phyloP scores from a whole-genome alignment of 2,329 filamentous ascomycete species.

The Diaporthe vexans region DNA sequence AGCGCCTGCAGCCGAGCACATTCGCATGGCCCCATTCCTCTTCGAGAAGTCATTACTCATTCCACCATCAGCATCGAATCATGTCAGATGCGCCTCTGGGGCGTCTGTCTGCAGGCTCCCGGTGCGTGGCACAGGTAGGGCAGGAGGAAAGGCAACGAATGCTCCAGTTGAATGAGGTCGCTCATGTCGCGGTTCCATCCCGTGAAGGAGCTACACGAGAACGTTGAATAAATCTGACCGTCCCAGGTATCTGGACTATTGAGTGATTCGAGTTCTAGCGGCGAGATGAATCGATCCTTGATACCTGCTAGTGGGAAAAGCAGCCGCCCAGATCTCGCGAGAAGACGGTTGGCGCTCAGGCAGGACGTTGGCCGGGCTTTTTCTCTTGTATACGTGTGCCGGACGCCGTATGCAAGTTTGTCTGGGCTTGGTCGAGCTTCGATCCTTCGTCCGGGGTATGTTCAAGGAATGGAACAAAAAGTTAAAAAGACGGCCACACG shows the following conservation, averaged over 20 bases:
- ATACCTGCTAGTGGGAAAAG: neutral
- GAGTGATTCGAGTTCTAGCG: no score
- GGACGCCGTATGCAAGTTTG: conserved; percentile 2
- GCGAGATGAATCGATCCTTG: no score
- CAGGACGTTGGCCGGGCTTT: neutral
- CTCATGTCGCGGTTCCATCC: neutral
- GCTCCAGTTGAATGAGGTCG: neutral
- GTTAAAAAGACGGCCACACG: conserved; percentile 6
- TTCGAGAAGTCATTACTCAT: conserved; percentile 35
- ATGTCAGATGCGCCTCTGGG: conserved; percentile 20
- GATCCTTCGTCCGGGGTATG: conserved; percentile 13
- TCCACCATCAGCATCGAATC: conserved; percentile 32
- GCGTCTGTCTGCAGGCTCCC: conserved; percentile 12
- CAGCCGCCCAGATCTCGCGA: neutral
- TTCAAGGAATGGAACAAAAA: neutral
- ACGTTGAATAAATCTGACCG: neutral
- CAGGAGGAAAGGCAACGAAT: conserved; percentile 7
- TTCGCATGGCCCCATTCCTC: conserved; percentile 28
- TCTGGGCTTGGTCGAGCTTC: conserved; percentile 1
- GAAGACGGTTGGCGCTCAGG: neutral
- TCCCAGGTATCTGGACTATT: neutral
- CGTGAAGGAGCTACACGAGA: neutral
- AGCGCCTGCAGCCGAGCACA: conserved; percentile 19
- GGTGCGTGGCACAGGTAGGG: conserved; percentile 16
- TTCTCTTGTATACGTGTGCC: neutral